Conservation (phyloP, 2,329 filamentous ascomycete species). For the Beauveria medogensis region DNA sequence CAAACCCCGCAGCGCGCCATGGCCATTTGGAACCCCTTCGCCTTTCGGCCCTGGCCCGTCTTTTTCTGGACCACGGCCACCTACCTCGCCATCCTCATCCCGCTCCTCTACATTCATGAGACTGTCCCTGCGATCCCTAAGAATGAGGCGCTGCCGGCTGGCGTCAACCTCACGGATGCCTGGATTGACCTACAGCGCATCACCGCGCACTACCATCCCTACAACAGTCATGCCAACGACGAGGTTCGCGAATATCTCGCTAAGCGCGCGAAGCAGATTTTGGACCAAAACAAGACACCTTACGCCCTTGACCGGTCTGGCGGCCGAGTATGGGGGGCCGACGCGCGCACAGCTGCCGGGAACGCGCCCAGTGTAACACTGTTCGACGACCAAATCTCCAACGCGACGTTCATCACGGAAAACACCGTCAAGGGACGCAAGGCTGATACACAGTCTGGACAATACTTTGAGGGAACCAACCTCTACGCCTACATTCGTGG, state of each 20-base stretch:
- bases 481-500: conserved; percentile 88
- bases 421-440: conserved; percentile 14
- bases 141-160: conserved; percentile 39
- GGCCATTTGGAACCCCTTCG: conserved; percentile 46
- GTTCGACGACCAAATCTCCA: conserved; percentile 72
- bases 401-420: conserved; percentile 55
- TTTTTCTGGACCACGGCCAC: conserved; percentile 68
- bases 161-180: conserved; percentile 75
- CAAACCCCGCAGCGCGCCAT: neutral
- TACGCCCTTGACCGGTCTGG: conserved; percentile 34
- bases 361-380: conserved; percentile 46
- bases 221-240: conserved; percentile 80
- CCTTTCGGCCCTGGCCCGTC: conserved; percentile 74
- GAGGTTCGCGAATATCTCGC: conserved; percentile 70
- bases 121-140: conserved; percentile 55
- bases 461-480: conserved; percentile 91
- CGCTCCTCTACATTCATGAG: conserved; percentile 66
- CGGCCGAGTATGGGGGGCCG: conserved; percentile 20
- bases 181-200: conserved; percentile 77
- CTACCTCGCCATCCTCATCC: conserved; percentile 71
- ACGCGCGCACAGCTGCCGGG: neutral
- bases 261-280: conserved; percentile 59
- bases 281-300: conserved; percentile 50
- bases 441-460: conserved; percentile 31
- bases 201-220: conserved; percentile 73